phyloP scores from a whole-genome alignment of 768 basidiomycete species.

The Tulasnella sp. region DNA sequence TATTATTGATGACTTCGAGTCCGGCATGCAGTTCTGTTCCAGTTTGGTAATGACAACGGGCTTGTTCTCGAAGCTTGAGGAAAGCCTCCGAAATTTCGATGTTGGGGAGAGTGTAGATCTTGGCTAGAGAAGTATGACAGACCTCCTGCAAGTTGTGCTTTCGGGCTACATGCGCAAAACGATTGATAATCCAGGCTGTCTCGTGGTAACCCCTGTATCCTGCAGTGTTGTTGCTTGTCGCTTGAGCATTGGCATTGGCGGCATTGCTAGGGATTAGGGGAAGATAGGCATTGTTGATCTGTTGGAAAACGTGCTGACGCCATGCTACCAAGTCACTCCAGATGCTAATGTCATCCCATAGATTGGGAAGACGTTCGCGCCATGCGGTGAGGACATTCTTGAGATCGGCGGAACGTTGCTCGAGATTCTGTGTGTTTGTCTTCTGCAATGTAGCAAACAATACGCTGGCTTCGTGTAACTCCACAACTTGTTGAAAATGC shows the following conservation, averaged over 20 bases:
- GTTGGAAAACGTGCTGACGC: constrained; percentile 95
- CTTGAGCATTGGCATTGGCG: constrained; percentile 36
- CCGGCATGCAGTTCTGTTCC: constrained; percentile 87
- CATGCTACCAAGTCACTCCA: constrained; percentile 99
- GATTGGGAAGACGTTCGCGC: constrained; percentile 91
- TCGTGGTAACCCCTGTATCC: constrained; percentile 97
- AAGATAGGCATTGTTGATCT: constrained; percentile 92
- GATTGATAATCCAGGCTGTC: constrained; percentile 99
- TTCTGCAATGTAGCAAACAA: constrained; percentile 83
- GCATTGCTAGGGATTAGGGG: constrained; percentile 55
- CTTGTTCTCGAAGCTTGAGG: constrained; percentile 95
- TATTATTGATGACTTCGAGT: constrained; percentile 97
- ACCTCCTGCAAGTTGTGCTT: constrained; percentile 95
- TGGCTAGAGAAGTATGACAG: constrained; percentile 85
- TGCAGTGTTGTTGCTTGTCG: constrained; percentile 57
- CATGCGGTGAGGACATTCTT: constrained; percentile 95
- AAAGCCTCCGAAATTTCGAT: constrained; percentile 99
- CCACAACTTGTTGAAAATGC: constrained; percentile 98
- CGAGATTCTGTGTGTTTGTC: constrained; percentile 78
- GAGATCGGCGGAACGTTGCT: constrained; percentile 87
- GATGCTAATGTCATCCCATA: constrained; percentile 93
- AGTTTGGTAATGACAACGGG: constrained; percentile 94
- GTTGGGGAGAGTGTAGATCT: constrained; percentile 97
- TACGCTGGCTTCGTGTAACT: constrained; percentile 87
- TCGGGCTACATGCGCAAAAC: constrained; percentile 95